Evolutionary conservation across 2,329 filamentous ascomycete species (phyloP).

Genomic region (Didymella segeticola): DNA sequence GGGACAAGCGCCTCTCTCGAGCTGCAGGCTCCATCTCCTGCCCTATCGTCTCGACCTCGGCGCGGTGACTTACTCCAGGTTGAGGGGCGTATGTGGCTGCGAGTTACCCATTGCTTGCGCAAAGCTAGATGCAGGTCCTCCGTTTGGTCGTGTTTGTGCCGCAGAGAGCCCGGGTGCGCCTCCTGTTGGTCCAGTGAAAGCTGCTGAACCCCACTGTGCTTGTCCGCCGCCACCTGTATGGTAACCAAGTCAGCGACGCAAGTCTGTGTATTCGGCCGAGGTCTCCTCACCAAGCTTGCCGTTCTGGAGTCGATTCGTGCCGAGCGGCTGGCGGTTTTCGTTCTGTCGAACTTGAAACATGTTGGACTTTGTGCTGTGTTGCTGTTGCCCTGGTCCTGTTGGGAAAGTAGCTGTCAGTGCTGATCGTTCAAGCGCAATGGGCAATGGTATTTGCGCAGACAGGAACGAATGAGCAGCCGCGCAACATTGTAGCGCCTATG

Average conservation of each 20-base stretch:
- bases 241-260: constrained; percentile 27
- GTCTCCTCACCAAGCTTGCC: constrained; percentile 58
- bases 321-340: constrained; percentile 56
- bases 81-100: constrained; percentile 61
- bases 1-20: not conserved
- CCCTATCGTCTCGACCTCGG: not conserved
- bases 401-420: constrained; percentile 19
- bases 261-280: not conserved
- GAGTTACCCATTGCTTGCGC: constrained; percentile 63
- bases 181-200: constrained; percentile 62
- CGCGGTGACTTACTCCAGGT: constrained; percentile 60
- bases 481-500: not conserved
- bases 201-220: constrained; percentile 56
- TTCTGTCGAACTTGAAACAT: constrained; percentile 59
- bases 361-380: constrained; percentile 60
- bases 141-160: constrained; percentile 59
- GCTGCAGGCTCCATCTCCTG: not conserved
- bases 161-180: constrained; percentile 59
- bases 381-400: constrained; percentile 57
- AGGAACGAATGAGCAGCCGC: not conserved
- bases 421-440: not conserved
- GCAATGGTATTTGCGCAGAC: not conserved
- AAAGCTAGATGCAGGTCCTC: constrained; percentile 59
- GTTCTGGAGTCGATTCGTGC: constrained; percentile 59
- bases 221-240: constrained; percentile 58